Evolutionary conservation across 805 yeast species (phyloP).

Genomic region (Cyberlindnera maritima): DNA sequence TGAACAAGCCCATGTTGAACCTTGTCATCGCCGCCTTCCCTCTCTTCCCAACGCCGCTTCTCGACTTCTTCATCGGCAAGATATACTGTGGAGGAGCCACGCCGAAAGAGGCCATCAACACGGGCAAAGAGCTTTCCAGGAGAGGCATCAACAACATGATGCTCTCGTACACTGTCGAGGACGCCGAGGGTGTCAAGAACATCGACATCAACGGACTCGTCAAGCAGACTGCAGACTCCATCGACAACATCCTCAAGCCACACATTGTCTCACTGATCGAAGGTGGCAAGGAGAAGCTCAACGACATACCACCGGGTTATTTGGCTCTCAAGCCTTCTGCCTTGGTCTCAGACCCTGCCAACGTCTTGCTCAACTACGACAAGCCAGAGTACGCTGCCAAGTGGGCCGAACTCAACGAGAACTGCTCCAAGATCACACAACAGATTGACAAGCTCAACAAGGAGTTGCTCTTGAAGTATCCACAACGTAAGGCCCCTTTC

Average conservation of each 20-base stretch:
- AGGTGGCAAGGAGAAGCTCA: conserved; percentile 41
- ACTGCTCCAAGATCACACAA: conserved; percentile 62
- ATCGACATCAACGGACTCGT: conserved; percentile 58
- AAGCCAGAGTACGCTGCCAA: conserved; percentile 47
- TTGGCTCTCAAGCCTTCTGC: conserved; percentile 95
- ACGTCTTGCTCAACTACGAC: conserved; percentile 60
- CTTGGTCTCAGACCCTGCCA: conserved; percentile 71
- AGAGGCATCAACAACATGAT: conserved; percentile 92
- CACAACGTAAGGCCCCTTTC: conserved; percentile 67
- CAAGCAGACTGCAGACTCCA: conserved; percentile 60
- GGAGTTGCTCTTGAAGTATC: conserved; percentile 47
- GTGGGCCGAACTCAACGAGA: conserved; percentile 60
- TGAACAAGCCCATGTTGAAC: conserved; percentile 60
- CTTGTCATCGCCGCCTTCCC: conserved; percentile 67
- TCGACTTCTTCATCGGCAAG: conserved; percentile 73
- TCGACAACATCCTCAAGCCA: conserved; percentile 66
- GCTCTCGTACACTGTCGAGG: conserved; percentile 92
- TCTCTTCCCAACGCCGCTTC: conserved; percentile 65
- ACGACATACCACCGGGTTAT: conserved; percentile 83
- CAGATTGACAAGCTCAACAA: conserved; percentile 53
- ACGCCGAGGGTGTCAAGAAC: conserved; percentile 74
- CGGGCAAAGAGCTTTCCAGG: conserved; percentile 63
- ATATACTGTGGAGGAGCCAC: conserved; percentile 91
- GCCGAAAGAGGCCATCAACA: conserved; percentile 61
- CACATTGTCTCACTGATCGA: conserved; percentile 62